phyloP scores from a whole-genome alignment of 1,139 yeast genomes.

The Hanseniaspora gamundiae region DNA sequence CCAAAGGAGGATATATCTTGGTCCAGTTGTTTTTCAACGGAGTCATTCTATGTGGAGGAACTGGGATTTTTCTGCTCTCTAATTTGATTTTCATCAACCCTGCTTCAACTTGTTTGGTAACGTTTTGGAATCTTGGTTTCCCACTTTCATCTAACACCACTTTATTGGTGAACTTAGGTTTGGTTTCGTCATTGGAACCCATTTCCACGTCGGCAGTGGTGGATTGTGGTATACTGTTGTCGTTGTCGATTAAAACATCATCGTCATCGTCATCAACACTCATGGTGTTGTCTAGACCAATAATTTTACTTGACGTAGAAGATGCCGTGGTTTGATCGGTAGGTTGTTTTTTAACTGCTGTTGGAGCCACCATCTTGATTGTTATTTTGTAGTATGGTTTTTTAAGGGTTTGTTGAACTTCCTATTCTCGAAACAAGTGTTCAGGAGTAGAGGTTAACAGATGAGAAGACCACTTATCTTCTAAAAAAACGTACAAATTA shows the following conservation, averaged over 20 bases:
- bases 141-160: constrained; percentile 77
- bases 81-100: constrained; percentile 56
- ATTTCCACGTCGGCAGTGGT: constrained; percentile 15
- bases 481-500: too few species aligned
- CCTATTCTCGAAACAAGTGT: too few species aligned
- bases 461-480: too few species aligned
- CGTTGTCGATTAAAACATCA: constrained; percentile 57
- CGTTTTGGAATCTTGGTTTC: constrained; percentile 55
- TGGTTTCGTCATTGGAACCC: constrained; percentile 24
- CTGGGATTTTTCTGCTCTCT: constrained; percentile 79
- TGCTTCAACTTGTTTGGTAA: constrained; percentile 51
- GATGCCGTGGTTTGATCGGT: constrained; percentile 15
- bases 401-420: not conserved
- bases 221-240: constrained; percentile 13
- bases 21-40: constrained; percentile 86
- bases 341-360: constrained; percentile 31
- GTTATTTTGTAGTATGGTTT: not conserved
- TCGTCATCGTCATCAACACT: constrained; percentile 33
- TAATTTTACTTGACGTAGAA: constrained; percentile 15
- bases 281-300: constrained; percentile 19
- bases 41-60: constrained; percentile 94
- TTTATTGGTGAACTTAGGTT: constrained; percentile 26
- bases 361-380: constrained; percentile 54
- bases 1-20: constrained; percentile 89
- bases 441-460: too few species aligned